Evolutionary conservation across 768 basidiomycete genomes (phyloP), one percentile per base, ranked within the genome.

Genomic region (Pulveroboletus ravenelii): DNA sequence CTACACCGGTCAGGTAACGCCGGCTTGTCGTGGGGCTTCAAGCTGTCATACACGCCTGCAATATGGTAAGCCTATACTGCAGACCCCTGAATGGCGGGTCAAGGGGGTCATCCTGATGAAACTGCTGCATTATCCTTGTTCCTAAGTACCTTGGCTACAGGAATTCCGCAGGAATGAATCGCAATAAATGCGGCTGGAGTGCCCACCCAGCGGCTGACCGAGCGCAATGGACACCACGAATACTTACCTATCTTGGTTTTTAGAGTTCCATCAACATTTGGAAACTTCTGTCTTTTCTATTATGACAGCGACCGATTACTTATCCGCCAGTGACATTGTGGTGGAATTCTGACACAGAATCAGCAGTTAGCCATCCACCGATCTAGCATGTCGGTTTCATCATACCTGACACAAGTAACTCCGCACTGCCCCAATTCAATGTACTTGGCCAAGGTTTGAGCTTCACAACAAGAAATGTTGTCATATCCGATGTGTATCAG

Each of bases 211-310:
- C 29, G 5, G 39, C 46, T 37, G 30, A 17, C 8, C 20, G 15
- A 10, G 17, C 17, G 25, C 39, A 4, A 20, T 29, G 40, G 58
- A 34, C 23, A 20, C 49, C 37, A 34, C 34, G 32, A 36, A 46
- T 32, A 37, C 49, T 42, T 42, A 29, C 27, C 32, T 31, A 47
- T 20, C 12, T 47, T 29, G 3, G 29, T 35, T 30, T 55, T 49
- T 45, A 55, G 40, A 51, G 57, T 60, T 60, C 39, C 30, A 48
- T 50, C 29, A 38, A 39, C 18, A 15, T 32, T 35, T 34, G 37
- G 20, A 40, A 38, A 41, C 32, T 30, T 35, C 23, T 18, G 6
- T 47, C 45, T 41, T 47, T n/a, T 25, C 10, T n/a, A 20, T 39
- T 48, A 46, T 32, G n/a, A 35, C 27, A 23, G 12, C 6, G 7